Evolutionary conservation across 768 basidiomycete species (phyloP).

Genomic region (Lentinula boryana): DNA sequence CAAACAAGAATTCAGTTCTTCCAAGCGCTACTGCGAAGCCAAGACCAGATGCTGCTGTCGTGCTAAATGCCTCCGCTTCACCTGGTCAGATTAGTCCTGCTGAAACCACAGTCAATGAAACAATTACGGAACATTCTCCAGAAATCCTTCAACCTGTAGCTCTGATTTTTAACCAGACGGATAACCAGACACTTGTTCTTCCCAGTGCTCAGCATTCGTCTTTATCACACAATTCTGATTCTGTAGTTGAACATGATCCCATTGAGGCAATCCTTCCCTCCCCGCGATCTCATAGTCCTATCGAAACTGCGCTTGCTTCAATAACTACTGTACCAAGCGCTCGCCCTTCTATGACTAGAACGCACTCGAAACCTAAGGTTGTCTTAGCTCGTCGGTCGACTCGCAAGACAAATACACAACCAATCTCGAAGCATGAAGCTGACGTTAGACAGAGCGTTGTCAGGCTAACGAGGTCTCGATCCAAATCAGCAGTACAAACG

Average conservation of each 20-base stretch:
- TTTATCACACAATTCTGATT: neutral
- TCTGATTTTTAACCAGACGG: neutral
- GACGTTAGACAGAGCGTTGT: neutral
- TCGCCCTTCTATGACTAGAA: neutral
- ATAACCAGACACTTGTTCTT: neutral
- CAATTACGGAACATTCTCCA: neutral
- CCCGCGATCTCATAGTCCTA: slow-evolving; percentile 13
- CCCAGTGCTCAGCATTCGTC: neutral
- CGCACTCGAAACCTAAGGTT: slow-evolving; percentile 9
- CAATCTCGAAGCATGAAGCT: slow-evolving; percentile 7
- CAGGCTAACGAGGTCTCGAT: neutral
- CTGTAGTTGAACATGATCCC: slow-evolving; percentile 25
- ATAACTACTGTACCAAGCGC: neutral
- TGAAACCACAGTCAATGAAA: neutral
- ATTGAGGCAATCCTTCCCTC: slow-evolving; percentile 38
- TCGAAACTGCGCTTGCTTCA: neutral
- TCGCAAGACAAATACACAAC: neutral
- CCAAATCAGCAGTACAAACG: neutral
- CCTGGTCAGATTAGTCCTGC: neutral
- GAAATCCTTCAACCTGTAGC: neutral
- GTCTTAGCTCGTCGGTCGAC: slow-evolving; percentile 3
- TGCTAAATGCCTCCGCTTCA: neutral
- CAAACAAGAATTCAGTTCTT: neutral
- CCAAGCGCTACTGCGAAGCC: neutral
- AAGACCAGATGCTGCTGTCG: neutral